Evolutionary conservation across 1,284 basidiomycete species (phyloP), one percentile per base, ranked within the genome.

Genomic region (Ganoderma meredithae): DNA sequence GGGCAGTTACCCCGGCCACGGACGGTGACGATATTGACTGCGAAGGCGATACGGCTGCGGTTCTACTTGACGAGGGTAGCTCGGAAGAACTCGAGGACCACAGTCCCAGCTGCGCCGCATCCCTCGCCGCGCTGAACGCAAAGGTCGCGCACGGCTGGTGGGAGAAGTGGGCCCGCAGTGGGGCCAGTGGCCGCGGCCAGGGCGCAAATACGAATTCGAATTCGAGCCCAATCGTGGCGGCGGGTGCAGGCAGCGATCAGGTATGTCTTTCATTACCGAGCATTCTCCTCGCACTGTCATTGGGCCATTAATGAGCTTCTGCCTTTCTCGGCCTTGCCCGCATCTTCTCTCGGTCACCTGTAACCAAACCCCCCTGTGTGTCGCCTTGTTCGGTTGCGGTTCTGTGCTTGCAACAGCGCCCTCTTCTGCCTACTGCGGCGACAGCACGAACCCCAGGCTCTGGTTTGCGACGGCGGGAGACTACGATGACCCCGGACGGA

Each of bases 81-180:
- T 72, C 72, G 69, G 69, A 61, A 67, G 72, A 71, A 70, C 65
- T 72, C 65, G 69, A 64, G 19, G 63, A 65, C 33, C 61, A 60
- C 10, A 67, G 63, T 41, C 64, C 52, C 63, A 73, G 68, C 27
- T 68, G 65, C 58, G 70, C 67, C 39, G 67, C 65, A 39, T 73
- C 68, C n/a, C 75, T 72, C 43, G 66, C 78, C 60, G 73, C 78
- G 67, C 80, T 82, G 62, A 77, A 78, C 44, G 80, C 83, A 60
- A 60, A 25, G 33, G 87, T 91, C 44, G 84, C 86, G 58, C 81
- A 81, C 56, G 89, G 89, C 19, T 92, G 90, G 90, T 84, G 85
- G 81, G 80, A 85, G 31, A 83, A 81, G 70, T 92, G 86, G 85
- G 83, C 79, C 40, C 75, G 80, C 63, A 70, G 66, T 47, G 73